Conservation (phyloP, 345 rosid genomes). For the Pugionium dolabratum region DNA sequence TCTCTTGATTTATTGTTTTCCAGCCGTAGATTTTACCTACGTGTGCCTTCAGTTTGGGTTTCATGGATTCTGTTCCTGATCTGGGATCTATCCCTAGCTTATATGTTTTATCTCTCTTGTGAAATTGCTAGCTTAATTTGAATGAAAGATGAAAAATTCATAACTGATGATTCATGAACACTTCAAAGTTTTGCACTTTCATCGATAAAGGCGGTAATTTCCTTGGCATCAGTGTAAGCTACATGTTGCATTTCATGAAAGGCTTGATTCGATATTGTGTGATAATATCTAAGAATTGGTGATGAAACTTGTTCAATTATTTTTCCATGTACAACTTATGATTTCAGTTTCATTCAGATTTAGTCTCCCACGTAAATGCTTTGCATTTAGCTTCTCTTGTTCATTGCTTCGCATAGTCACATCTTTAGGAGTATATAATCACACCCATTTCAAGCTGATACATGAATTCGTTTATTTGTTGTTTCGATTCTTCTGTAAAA, state of each 20-base stretch:
- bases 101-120: conserved; percentile 12
- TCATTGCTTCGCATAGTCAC: neutral
- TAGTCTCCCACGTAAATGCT: neutral
- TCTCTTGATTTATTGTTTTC: conserved; percentile 10
- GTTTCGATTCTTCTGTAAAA: conserved; percentile 7
- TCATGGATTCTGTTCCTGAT: conserved; percentile 14
- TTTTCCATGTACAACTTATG: neutral
- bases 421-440: conserved; percentile 6
- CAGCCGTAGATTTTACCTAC: neutral
- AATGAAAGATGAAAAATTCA: neutral
- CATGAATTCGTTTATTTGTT: conserved; percentile 1
- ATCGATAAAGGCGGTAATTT: conserved; percentile 3
- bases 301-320: neutral
- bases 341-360: conserved; percentile 4
- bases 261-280: conserved; percentile 5
- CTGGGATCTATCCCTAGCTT: conserved; percentile 20
- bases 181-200: neutral
- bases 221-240: neutral
- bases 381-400: neutral
- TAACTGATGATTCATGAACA: neutral
- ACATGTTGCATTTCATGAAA: conserved; percentile 22
- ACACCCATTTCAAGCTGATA: neutral
- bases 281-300: neutral
- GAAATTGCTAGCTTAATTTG: conserved; percentile 20
- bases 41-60: conserved; percentile 10